Percentiles rank a stretch among this genome's conserved stretches.
Conservation (phyloP, 2,329 filamentous ascomycete species). For the Thelonectria rubi region DNA sequence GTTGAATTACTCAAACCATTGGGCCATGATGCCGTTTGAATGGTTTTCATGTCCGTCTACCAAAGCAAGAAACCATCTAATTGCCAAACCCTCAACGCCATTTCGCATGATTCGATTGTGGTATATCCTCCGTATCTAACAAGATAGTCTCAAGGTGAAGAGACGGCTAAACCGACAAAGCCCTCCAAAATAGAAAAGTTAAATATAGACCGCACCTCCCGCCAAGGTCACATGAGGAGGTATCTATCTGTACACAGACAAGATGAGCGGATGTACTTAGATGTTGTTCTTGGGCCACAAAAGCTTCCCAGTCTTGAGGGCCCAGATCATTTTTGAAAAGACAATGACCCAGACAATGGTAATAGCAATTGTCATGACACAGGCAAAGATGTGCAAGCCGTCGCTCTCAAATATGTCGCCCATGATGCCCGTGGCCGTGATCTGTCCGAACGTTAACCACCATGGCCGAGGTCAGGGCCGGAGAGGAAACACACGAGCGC, state of each 20-base stretch:
- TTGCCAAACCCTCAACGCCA: no score
- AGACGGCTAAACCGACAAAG: no score
- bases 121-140: no score
- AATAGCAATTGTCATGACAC: slow-evolving; percentile 71
- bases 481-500: slow-evolving; percentile 58
- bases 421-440: slow-evolving; percentile 78
- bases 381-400: slow-evolving; percentile 73
- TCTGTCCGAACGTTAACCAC: slow-evolving; percentile 30
- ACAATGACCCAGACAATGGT: slow-evolving; percentile 75
- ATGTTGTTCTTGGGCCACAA: slow-evolving; percentile 74
- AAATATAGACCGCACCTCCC: not conserved
- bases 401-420: slow-evolving; percentile 67
- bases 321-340: slow-evolving; percentile 74
- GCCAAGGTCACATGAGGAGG: not conserved
- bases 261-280: slow-evolving; percentile 4
- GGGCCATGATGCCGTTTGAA: no score
- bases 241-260: not conserved
- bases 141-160: no score
- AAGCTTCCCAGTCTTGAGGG: slow-evolving; percentile 73
- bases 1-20: no score
- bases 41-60: no score
- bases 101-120: no score
- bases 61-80: no score
- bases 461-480: not conserved
- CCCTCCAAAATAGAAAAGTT: not conserved